phyloP scores from a whole-genome alignment of 768 basidiomycete genomes.

The Galerina sulciceps region DNA sequence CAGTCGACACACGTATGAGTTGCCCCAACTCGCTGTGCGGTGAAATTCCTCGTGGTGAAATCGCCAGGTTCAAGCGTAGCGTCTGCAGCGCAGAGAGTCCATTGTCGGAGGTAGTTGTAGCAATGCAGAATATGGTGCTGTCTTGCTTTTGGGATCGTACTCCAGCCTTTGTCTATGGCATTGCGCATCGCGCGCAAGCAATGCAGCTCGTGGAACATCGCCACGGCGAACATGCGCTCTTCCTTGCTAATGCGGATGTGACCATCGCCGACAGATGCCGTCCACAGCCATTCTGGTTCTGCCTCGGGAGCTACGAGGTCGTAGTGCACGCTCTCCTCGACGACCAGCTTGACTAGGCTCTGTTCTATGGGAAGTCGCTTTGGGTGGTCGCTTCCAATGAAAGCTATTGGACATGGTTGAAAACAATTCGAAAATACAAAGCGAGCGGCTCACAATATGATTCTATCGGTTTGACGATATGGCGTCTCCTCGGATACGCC shows the following conservation, averaged over 20 bases:
- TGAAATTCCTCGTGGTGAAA: constrained; percentile 38
- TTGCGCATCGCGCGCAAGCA: constrained; percentile 40
- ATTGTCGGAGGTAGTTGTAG: constrained; percentile 51
- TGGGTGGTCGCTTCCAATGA: constrained; percentile 31
- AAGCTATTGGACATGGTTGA: constrained; percentile 17
- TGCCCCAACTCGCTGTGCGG: constrained; percentile 35
- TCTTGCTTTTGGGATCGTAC: constrained; percentile 18
- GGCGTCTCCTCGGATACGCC: constrained; percentile 14
- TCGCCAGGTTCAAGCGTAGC: constrained; percentile 51
- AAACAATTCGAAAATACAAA: not conserved
- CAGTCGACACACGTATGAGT: constrained; percentile 48
- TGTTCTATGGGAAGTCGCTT: constrained; percentile 29
- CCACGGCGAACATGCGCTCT: constrained; percentile 34
- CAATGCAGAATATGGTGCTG: constrained; percentile 44
- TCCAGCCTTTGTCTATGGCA: constrained; percentile 29
- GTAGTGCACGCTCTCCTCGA: constrained; percentile 34
- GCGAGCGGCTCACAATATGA: constrained; percentile 23
- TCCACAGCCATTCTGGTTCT: constrained; percentile 33
- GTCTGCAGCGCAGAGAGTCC: constrained; percentile 49
- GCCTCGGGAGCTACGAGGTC: constrained; percentile 28
- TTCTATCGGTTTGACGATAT: constrained; percentile 19
- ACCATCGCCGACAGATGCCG: constrained; percentile 29
- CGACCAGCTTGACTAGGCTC: constrained; percentile 28
- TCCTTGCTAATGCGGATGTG: constrained; percentile 30
- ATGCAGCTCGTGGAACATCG: constrained; percentile 54